Conservation (phyloP, 2,329 filamentous ascomycete genomes). For the Hypoxylon sp. region DNA sequence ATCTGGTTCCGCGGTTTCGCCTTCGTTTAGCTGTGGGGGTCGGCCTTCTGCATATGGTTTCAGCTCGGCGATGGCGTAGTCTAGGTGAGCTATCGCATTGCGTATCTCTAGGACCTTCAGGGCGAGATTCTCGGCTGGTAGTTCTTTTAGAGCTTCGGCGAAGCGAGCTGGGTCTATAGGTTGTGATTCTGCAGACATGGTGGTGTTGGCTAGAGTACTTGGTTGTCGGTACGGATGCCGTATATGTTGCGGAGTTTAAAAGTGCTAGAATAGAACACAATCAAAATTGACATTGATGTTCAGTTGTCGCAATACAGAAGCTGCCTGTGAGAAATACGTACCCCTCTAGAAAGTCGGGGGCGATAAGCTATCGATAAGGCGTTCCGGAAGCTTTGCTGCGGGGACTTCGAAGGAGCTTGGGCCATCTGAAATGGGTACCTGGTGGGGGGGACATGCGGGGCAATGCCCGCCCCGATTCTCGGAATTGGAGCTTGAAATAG, state of each 20-base stretch:
- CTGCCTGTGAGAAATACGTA: conserved; percentile 41
- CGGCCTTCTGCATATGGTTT: conserved; percentile 74
- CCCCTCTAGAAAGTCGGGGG: neutral
- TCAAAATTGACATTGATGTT: neutral
- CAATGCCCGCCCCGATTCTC: conserved; percentile 13
- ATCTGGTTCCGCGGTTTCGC: conserved; percentile 64
- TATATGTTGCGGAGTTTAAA: neutral
- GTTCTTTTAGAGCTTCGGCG: conserved; percentile 75
- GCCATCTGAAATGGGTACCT: conserved; percentile 20
- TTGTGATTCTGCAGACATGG: conserved; percentile 73
- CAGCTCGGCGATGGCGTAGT: conserved; percentile 81
- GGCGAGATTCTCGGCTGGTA: conserved; percentile 76
- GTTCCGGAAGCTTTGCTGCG: conserved; percentile 27
- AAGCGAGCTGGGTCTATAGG: conserved; percentile 76
- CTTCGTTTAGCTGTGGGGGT: conserved; percentile 53
- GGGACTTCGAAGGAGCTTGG: conserved; percentile 43
- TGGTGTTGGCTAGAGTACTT: conserved; percentile 16
- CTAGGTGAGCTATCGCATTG: conserved; percentile 81
- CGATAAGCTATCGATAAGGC: conserved; percentile 34
- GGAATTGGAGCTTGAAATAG: conserved; percentile 19
- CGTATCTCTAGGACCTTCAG: conserved; percentile 82
- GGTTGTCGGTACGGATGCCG: conserved; percentile 7
- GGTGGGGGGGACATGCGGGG: conserved; percentile 22
- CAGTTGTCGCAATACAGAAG: conserved; percentile 47
- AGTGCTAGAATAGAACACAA: neutral